Evolutionary conservation across 495 filamentous ascomycete genomes (phyloP).

Genomic region (Penicillium arizonense): DNA sequence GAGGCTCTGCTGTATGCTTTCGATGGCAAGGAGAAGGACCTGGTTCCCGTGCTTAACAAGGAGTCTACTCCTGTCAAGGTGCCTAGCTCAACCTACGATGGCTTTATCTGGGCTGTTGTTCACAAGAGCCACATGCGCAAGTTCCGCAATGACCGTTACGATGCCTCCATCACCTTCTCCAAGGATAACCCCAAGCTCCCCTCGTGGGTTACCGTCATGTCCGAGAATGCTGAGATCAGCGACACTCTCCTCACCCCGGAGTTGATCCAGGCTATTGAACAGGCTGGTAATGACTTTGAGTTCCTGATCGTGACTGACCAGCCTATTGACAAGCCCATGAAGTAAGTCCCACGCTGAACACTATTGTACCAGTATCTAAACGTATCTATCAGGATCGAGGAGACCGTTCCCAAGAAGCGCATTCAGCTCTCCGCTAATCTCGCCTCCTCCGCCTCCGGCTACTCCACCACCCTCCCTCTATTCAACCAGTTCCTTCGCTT

Average conservation of each 20-base stretch:
- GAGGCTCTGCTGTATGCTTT: constrained; percentile 81
- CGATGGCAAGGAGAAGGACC: constrained; percentile 81
- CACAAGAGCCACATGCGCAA: constrained; percentile 93
- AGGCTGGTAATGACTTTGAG: constrained; percentile 80
- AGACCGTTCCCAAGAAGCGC: constrained; percentile 82
- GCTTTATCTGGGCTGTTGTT: constrained; percentile 91
- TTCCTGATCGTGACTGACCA: constrained; percentile 89
- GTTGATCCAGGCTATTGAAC: constrained; percentile 73
- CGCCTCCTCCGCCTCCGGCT: constrained; percentile 56
- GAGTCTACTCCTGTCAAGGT: constrained; percentile 46
- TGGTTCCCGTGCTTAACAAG: constrained; percentile 62
- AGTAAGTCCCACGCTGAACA: constrained; percentile 51
- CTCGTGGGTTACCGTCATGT: constrained; percentile 93
- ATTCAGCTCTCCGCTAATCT: constrained; percentile 73
- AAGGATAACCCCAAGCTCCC: constrained; percentile 90
- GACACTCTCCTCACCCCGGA: constrained; percentile 81
- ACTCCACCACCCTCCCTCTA: constrained; percentile 67
- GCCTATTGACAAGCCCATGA: constrained; percentile 83
- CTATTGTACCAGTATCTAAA: background rate
- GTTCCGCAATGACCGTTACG: constrained; percentile 89
- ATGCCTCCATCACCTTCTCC: constrained; percentile 86
- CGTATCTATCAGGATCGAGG: constrained; percentile 64
- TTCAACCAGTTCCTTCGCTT: constrained; percentile 83
- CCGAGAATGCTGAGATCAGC: constrained; percentile 93
- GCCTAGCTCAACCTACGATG: constrained; percentile 77